phyloP scores from a whole-genome alignment of 345 rosid genomes.

The Schrenkiella parvula region DNA sequence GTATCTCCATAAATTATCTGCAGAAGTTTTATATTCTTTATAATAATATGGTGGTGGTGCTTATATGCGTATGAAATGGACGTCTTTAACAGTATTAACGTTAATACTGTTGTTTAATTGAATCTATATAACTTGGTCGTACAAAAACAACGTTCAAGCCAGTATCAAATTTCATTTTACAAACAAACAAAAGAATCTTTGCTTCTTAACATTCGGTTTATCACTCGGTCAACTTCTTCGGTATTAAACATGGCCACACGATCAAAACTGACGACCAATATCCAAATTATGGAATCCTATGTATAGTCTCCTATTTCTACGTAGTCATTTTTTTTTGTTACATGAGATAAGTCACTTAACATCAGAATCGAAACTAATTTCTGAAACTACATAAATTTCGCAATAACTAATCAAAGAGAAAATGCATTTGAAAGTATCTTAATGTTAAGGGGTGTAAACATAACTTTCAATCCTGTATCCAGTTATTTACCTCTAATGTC shows the following conservation, averaged over 20 bases:
- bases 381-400: neutral
- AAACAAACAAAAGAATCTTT: neutral
- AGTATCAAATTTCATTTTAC: neutral
- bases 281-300: neutral
- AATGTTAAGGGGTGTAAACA: no score
- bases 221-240: constrained; percentile 11
- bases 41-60: neutral
- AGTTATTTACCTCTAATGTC: no score
- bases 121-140: constrained; percentile 10
- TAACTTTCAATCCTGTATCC: no score
- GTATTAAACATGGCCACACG: constrained; percentile 25
- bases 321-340: neutral
- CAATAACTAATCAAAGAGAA: neutral
- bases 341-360: no score
- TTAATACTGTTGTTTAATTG: neutral
- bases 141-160: constrained; percentile 22
- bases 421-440: neutral
- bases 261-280: neutral
- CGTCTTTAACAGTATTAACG: neutral
- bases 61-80: neutral
- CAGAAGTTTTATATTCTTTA: neutral
- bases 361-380: neutral
- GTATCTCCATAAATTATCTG: neutral
- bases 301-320: neutral
- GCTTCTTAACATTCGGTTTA: constrained; percentile 12